Evolutionary conservation across 306 rosid species (phyloP), one percentile per base, ranked within the genome.

Genomic region (Castanea crenata): DNA sequence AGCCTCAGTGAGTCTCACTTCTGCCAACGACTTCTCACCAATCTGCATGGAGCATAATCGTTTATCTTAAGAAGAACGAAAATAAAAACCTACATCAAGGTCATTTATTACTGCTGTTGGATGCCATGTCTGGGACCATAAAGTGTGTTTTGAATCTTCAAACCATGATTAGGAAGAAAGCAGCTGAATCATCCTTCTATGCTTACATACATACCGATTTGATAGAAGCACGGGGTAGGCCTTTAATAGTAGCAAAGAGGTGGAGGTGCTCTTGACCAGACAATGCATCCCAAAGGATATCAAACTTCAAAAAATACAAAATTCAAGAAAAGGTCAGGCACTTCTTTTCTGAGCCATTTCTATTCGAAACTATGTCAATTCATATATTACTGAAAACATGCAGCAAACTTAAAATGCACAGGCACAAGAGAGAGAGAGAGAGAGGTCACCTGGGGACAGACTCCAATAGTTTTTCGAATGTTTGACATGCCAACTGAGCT

Each of bases 391-490:
- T 73, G 32, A 13, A 58, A 41, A 58, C 69, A 78, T 73, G 76
- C 55, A 59, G 65, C 29, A 76, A 46, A 46, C 25, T 6, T 49
- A 4, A 49, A 49, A 49, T 49, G 54, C 19, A 62, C 35, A 49
- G 9, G 31, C 59, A 71, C 31, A 16, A 73, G 12, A 41, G 46
- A 41, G 12, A 41, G 55, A 71, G 83, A 59, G 84, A 73, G 61
- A 77, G 73, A 71, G 55, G n/a, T 68, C 74, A 94, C 99, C 99
- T 94, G 99, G 34, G 97, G 99, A 79, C 99, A 94, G 49, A 92
- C 92, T 84, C 99, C 97, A 59, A 92, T 86, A 46, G 86, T 52
- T 87, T 82, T 92, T 81, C 88, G 90, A 78, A 92, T 94, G 61
- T 83, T 92, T 83, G 93, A 79, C 90, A 94, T 91, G 82, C 93